These are phyloP conservation scores for Eremochloa ophiuroides DNA, from an alignment of 176 grass and related monocot species.

Conservation along the genomic window DNA sequence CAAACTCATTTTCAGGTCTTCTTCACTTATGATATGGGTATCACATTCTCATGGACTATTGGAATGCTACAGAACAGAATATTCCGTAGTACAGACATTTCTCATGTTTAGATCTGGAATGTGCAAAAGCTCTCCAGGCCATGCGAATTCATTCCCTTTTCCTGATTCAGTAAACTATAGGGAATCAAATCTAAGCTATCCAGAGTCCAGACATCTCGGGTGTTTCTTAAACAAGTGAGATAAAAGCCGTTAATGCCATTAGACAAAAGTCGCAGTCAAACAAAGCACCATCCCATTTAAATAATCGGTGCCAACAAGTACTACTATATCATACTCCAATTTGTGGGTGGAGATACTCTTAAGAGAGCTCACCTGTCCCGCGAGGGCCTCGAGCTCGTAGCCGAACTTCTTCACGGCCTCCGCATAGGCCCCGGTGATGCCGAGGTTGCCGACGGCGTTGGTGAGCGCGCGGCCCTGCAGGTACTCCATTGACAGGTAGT, in stretches of 20 bases:
- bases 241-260: background rate
- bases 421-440: slow-evolving; percentile 77
- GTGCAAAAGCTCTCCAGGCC: background rate
- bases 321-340: slow-evolving; percentile 1
- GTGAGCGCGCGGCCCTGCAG: slow-evolving; percentile 93
- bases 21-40: background rate
- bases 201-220: background rate
- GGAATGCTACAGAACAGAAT: background rate
- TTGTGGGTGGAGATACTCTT: background rate
- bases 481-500: slow-evolving; percentile 99
- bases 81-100: background rate
- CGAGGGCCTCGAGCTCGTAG: slow-evolving; percentile 81
- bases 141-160: background rate
- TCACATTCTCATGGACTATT: background rate
- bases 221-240: slow-evolving; percentile 13
- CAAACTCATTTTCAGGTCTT: slow-evolving; percentile 7
- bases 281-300: slow-evolving; percentile 25
- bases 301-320: slow-evolving; percentile 13
- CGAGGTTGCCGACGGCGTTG: slow-evolving; percentile 94
- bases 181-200: slow-evolving; percentile 20
- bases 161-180: background rate
- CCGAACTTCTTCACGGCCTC: slow-evolving; percentile 92
- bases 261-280: slow-evolving; percentile 33
- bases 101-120: no score
- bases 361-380: slow-evolving; percentile 52